Evolutionary conservation across 2,329 filamentous ascomycete genomes (phyloP), one percentile per base, ranked within the genome.

Genomic region (Diaporthe ilicicola): DNA sequence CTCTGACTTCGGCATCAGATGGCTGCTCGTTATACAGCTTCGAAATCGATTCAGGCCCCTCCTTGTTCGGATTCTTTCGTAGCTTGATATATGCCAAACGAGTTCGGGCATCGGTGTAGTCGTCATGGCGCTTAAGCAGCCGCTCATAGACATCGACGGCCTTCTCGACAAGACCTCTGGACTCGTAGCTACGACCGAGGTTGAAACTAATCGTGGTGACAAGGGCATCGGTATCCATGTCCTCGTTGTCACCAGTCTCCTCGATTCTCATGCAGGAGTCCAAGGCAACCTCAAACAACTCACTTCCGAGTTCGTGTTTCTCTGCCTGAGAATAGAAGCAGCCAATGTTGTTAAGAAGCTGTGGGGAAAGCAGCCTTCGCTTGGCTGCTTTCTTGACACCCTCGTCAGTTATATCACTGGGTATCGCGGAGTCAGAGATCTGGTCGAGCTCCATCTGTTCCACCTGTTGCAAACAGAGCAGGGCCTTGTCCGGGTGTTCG

Each of bases 141-240:
- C 93, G 92, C 76, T 97, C 92, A 78, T 98, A 99, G 3, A 97
- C 93, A 76, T 93, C 92, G 72, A 93, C 90, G 1, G 96, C 96
- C 81, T 97, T 91, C 48, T 97, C 93, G 8, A 90, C 86, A 79
- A 95, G 87, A 44, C 92, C 91, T 67, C 93, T 91, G 0, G 93
- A 92, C 83, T 99, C 96, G 77, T 98, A 98, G 70, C 94, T 97
- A 70, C 96, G 90, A 34, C 93, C 96, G 50, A 99, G 89, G 77
- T 98, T 99, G 87, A 96, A 99, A 79, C 94, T 97, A 79, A 99
- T 97, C 3, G 95, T 97, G 0, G 95, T 97, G 32, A 98, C 92
- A 5, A 99, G 86, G 17, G 94, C 94, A 81, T 99, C 96, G 0
- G 92, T 95, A 78, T 98, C 96, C 73, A 92, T 88, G 1, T 90